Evolutionary conservation across 495 filamentous ascomycete genomes (phyloP).

Genomic region (Aspergillus egyptiacus): DNA sequence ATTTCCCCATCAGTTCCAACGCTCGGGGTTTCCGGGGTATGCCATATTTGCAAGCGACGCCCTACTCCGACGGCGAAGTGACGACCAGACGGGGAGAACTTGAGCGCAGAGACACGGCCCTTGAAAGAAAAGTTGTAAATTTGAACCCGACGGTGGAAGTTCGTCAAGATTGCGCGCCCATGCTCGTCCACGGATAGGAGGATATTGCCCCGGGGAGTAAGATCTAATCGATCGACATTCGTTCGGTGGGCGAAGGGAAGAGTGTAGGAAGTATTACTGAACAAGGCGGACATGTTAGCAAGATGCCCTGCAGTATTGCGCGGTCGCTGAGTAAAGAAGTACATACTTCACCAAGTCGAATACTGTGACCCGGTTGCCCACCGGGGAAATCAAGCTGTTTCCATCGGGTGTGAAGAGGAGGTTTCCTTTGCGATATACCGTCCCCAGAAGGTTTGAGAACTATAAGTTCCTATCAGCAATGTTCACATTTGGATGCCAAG

Average conservation of each 20-base stretch:
- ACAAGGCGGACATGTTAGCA: neutral
- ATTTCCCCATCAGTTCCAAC: slow-evolving; percentile 70
- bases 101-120: slow-evolving; percentile 70
- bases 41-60: slow-evolving; percentile 86
- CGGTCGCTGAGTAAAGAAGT: neutral
- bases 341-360: slow-evolving; percentile 93
- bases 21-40: slow-evolving; percentile 83
- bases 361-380: slow-evolving; percentile 90
- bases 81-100: slow-evolving; percentile 86
- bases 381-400: slow-evolving; percentile 90
- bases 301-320: neutral
- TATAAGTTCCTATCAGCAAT: slow-evolving; percentile 27
- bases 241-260: slow-evolving; percentile 90
- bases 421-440: slow-evolving; percentile 95
- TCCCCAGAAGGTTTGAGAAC: slow-evolving; percentile 95
- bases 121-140: slow-evolving; percentile 95
- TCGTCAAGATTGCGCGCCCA: slow-evolving; percentile 86
- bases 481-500: neutral
- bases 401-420: slow-evolving; percentile 96
- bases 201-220: slow-evolving; percentile 83
- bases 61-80: slow-evolving; percentile 85
- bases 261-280: slow-evolving; percentile 91
- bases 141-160: slow-evolving; percentile 74
- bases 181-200: slow-evolving; percentile 90
- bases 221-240: slow-evolving; percentile 81